Evolutionary conservation across 1,284 basidiomycete species (phyloP).

Genomic region (Meripilus lineatus): DNA sequence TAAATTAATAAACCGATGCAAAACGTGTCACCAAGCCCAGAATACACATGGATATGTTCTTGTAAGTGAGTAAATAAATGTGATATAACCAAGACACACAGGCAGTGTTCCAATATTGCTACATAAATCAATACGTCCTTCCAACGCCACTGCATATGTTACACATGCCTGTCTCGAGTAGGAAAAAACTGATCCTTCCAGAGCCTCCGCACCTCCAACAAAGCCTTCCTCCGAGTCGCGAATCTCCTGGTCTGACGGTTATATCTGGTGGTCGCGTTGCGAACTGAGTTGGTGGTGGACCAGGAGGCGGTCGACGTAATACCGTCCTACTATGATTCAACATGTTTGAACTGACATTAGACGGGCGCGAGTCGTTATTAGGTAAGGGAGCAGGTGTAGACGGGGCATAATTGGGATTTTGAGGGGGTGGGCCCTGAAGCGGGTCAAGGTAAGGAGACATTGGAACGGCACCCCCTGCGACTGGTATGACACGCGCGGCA

Average conservation of each 20-base stretch:
- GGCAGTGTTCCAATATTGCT: no score
- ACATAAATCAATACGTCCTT: constrained; percentile 48
- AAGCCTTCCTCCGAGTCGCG: constrained; percentile 59
- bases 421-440: constrained; percentile 10
- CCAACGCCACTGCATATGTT: constrained; percentile 56
- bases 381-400: neutral
- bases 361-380: neutral
- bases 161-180: constrained; percentile 50
- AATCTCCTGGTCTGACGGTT: constrained; percentile 59
- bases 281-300: no score
- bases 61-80: no score
- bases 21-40: no score
- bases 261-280: no score
- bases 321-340: neutral
- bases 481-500: constrained; percentile 18
- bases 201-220: constrained; percentile 64
- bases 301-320: constrained; percentile 29
- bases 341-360: neutral
- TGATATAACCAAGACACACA: no score
- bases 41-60: no score
- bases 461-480: constrained; percentile 20
- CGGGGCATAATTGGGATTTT: neutral
- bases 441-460: constrained; percentile 20
- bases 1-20: no score
- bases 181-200: constrained; percentile 47